Percentiles rank a stretch among this genome's conserved stretches.
Conservation (phyloP, 148 eudicot species). For the Chenopodium berlandieri region DNA sequence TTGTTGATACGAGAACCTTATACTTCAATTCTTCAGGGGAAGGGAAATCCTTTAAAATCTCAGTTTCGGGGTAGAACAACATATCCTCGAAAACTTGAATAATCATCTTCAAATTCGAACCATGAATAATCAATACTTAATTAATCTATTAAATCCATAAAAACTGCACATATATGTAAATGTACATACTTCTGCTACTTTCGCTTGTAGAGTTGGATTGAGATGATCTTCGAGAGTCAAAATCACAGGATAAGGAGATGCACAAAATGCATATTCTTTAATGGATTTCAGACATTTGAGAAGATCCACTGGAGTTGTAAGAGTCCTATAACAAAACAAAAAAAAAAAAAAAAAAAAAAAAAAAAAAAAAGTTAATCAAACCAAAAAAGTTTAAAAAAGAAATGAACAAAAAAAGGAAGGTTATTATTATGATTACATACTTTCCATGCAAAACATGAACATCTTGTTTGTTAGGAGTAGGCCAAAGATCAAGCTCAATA, state of each 20-base stretch:
- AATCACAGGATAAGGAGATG: slow-evolving; percentile 65
- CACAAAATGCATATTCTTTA: slow-evolving; percentile 53
- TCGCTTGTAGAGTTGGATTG: slow-evolving; percentile 59
- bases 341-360: background rate
- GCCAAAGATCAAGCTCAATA: slow-evolving; percentile 79
- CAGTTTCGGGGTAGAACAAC: slow-evolving; percentile 43
- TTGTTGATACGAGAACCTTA: slow-evolving; percentile 56
- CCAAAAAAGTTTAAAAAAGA: background rate
- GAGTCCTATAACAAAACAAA: slow-evolving; percentile 41
- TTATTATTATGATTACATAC: slow-evolving; percentile 25
- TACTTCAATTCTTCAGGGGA: slow-evolving; percentile 62
- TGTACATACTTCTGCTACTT: slow-evolving; percentile 57
- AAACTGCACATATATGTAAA: background rate
- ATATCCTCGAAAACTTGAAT: slow-evolving; percentile 41
- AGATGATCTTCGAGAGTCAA: slow-evolving; percentile 76
- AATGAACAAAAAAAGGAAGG: no score
- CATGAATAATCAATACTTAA: background rate
- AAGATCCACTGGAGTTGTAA: slow-evolving; percentile 63
- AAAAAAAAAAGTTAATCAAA: background rate
- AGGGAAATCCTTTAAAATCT: slow-evolving; percentile 45
- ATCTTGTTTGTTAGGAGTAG: slow-evolving; percentile 53
- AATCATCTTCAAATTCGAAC: slow-evolving; percentile 43
- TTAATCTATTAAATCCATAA: background rate
- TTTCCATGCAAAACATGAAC: slow-evolving; percentile 69
- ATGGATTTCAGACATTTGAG: slow-evolving; percentile 55